These are phyloP conservation scores for Sarocladium brachiariae DNA, from an alignment of 2,329 filamentous ascomycete species.

Conservation along the genomic window DNA sequence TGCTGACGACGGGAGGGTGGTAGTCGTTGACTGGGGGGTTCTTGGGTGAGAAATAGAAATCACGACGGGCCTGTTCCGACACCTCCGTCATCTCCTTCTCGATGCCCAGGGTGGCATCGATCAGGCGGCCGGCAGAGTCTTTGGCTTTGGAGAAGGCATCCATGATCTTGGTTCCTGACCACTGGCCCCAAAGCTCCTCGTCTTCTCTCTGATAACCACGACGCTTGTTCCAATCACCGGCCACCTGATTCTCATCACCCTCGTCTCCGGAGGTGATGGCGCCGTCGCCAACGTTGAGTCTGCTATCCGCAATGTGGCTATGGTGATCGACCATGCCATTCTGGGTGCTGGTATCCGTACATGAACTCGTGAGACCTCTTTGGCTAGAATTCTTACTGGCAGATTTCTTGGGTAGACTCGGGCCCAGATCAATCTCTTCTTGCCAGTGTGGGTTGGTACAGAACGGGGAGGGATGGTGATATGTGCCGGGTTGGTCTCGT, in stretches of 20 bases:
- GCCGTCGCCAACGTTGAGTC: slow-evolving; percentile 5
- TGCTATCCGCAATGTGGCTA: slow-evolving; percentile 15
- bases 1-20: slow-evolving; percentile 77
- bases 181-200: slow-evolving; percentile 75
- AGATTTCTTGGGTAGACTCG: slow-evolving; percentile 60
- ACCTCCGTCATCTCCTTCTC: slow-evolving; percentile 36
- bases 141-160: slow-evolving; percentile 54
- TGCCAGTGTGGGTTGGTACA: slow-evolving; percentile 85
- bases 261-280: slow-evolving; percentile 22
- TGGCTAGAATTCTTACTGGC: slow-evolving; percentile 52
- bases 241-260: slow-evolving; percentile 19
- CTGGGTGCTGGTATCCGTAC: slow-evolving; percentile 43
- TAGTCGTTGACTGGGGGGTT: slow-evolving; percentile 79
- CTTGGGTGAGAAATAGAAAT: slow-evolving; percentile 53
- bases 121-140: slow-evolving; percentile 45
- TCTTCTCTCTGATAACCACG: slow-evolving; percentile 79
- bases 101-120: slow-evolving; percentile 45
- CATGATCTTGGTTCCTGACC: slow-evolving; percentile 49
- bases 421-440: slow-evolving; percentile 79
- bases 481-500: slow-evolving; percentile 63
- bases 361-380: slow-evolving; percentile 51
- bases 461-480: slow-evolving; percentile 75
- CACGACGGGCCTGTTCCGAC: slow-evolving; percentile 46
- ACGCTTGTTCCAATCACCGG: slow-evolving; percentile 61
- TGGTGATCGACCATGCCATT: slow-evolving; percentile 22